Evolutionary conservation across 768 basidiomycete genomes (phyloP).

Genomic region (Daedalea quercina): DNA sequence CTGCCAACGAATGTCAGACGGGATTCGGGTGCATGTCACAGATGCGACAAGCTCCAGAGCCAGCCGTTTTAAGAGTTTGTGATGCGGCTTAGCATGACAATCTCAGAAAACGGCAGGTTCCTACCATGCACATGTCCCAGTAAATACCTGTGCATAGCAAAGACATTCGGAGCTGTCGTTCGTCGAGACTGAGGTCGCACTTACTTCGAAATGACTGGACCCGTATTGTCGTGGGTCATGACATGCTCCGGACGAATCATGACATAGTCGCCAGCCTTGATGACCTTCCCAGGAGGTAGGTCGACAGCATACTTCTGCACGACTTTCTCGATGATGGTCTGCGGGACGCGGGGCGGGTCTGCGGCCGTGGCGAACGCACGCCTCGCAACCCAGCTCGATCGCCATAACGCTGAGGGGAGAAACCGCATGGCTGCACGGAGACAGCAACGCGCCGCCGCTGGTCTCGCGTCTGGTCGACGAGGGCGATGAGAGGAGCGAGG

Average conservation of each 20-base stretch:
- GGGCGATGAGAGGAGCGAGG: too few species aligned
- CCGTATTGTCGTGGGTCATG: slow-evolving; percentile 98
- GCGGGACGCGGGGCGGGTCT: slow-evolving; percentile 39
- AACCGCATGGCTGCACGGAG: not conserved
- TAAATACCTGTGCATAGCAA: not conserved
- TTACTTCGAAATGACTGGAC: slow-evolving; percentile 95
- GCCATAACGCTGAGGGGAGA: not conserved
- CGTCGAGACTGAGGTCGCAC: slow-evolving; percentile 20
- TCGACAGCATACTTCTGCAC: slow-evolving; percentile 97
- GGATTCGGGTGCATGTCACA: not conserved
- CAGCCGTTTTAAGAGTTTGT: not conserved
- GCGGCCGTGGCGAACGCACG: slow-evolving; percentile 27
- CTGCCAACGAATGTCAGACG: slow-evolving; percentile 34
- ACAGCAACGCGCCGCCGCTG: not conserved
- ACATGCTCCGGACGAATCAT: slow-evolving; percentile 99
- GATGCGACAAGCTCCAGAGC: not conserved
- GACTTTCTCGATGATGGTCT: slow-evolving; percentile 95
- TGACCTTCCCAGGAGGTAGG: slow-evolving; percentile 66
- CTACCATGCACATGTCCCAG: not conserved
- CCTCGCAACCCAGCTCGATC: not conserved
- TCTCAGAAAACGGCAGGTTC: not conserved
- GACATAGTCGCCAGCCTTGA: slow-evolving; percentile 97
- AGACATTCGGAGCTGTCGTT: not conserved
- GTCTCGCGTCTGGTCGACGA: too few species aligned
- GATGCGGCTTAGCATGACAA: not conserved